These are phyloP conservation scores for Ophiostoma populinum DNA, from an alignment of 2,329 filamentous ascomycete genomes.

Conservation along the genomic window DNA sequence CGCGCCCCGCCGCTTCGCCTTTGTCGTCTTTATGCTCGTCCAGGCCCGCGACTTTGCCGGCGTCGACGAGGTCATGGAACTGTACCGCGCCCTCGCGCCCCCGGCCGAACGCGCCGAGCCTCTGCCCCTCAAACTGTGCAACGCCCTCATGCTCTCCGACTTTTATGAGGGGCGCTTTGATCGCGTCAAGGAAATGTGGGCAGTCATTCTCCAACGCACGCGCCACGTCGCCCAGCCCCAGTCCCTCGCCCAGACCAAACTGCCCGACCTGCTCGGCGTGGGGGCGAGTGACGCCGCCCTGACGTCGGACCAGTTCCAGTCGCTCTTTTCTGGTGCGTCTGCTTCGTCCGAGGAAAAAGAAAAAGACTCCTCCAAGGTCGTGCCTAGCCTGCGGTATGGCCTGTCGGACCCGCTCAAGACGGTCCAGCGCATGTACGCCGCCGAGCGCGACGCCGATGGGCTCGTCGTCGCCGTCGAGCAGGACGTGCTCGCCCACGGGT, in stretches of 20 bases:
- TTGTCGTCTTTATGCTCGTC: conserved; percentile 23
- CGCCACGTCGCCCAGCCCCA: conserved; percentile 23
- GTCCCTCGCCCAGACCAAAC: too few species aligned
- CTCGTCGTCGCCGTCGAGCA: conserved; percentile 31
- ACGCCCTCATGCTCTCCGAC: conserved; percentile 51
- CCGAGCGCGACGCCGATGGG: conserved; percentile 24
- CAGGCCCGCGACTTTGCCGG: conserved; percentile 21
- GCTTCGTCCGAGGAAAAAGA: too few species aligned
- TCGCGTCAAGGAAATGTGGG: conserved; percentile 50
- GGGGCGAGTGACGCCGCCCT: too few species aligned
- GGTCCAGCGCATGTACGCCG: conserved; percentile 28
- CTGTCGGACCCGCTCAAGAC: conserved; percentile 30
- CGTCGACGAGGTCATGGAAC: conserved; percentile 26
- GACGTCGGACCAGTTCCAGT: too few species aligned
- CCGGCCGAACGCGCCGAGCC: conserved; percentile 15
- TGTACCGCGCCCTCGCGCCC: conserved; percentile 25
- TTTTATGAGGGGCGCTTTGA: conserved; percentile 37
- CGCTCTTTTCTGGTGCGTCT: too few species aligned
- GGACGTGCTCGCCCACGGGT: conserved; percentile 45
- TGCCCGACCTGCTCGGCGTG: too few species aligned
- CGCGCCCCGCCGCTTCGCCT: conserved; percentile 20
- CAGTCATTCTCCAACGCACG: conserved; percentile 36
- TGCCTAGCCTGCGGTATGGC: conserved; percentile 34
- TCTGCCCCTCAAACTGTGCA: conserved; percentile 37
- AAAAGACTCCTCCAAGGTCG: too few species aligned